Evolutionary conservation across 1,284 basidiomycete genomes (phyloP), one percentile per base, ranked within the genome.

Genomic region (Bjerkandera adusta): DNA sequence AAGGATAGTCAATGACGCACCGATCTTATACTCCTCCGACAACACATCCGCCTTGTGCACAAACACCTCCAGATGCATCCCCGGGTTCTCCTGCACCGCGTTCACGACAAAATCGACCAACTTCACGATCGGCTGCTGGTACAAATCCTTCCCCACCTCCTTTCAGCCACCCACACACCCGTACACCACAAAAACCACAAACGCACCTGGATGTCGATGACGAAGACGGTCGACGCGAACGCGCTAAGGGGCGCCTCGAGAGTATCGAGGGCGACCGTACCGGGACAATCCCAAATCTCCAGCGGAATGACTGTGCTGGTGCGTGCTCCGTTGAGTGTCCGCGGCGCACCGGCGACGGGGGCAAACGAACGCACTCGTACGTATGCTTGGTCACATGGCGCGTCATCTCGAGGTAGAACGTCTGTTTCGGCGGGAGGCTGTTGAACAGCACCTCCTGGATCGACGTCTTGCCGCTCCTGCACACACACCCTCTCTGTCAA

Each of bases 11-110:
- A 41, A 40, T 5, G 8, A 60, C 80, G 24, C 58, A 92, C 92
- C 92, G 48, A 89, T 83, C 58, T 92, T 85, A 64, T 97, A 95
- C 58, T 97, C 96, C 56, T 95, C 92, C 47, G 90, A 86, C 49
- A 96, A 70, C 33, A 87, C 89, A 66, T 98, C 96, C 13, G 92
- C 87, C 68, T 99, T 99, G 72, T 99, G 96, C 13, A 97, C 89
- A 60, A 99, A 97, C 20, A 98, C 85, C 64, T 97, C 92, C 36
- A 98, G 79, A 51, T 86, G 84, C 50, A 96, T 82, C 36, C 76
- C 71, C 5, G 85, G 89, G 60, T 93, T 93, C 37, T 84, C 77
- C 33, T 83, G 76, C 60, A 85, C 87, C 1, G 85, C 85, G 1
- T 80, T 76, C 25, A 84, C 72, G 49, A 92, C 83, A 57, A 90